Percentiles rank a stretch among this genome's conserved stretches.
Evolutionary conservation across 1,139 yeast species (phyloP).

Genomic region (Casaregolazyma lundiana): DNA sequence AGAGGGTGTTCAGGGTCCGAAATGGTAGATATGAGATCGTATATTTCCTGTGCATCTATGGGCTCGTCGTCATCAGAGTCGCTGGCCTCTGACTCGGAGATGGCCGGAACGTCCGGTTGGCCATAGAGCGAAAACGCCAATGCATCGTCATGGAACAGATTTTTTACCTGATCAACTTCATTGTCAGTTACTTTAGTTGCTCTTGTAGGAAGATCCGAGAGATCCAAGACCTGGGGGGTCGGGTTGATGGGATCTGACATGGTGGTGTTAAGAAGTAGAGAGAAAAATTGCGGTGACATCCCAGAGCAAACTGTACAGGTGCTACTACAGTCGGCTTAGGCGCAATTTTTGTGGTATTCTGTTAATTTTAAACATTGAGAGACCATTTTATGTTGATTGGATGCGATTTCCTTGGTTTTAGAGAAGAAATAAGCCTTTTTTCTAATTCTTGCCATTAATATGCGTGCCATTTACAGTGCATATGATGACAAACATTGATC

Average conservation of each 20-base stretch:
- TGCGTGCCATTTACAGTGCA: too few relatives aligned
- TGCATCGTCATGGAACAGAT: slow-evolving; percentile 13
- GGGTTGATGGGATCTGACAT: slow-evolving; percentile 84
- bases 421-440: too few relatives aligned
- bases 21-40: slow-evolving; percentile 74
- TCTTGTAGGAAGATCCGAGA: slow-evolving; percentile 71
- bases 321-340: too few relatives aligned
- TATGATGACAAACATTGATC: too few relatives aligned
- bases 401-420: too few relatives aligned
- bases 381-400: too few relatives aligned
- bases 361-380: too few relatives aligned
- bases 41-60: slow-evolving; percentile 74
- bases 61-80: slow-evolving; percentile 41
- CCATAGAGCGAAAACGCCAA: slow-evolving; percentile 21
- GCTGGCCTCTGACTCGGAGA: slow-evolving; percentile 13
- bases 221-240: slow-evolving; percentile 81
- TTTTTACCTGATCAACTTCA: neutral
- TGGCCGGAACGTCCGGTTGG: slow-evolving; percentile 1
- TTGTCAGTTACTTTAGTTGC: slow-evolving; percentile 24
- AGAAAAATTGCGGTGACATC: too few relatives aligned
- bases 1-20: slow-evolving; percentile 98
- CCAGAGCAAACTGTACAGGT: too few relatives aligned
- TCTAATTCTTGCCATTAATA: too few relatives aligned
- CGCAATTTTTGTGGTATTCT: too few relatives aligned
- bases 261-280: neutral